These are phyloP conservation scores for Vanderwaltozyma verrucispora DNA, from an alignment of 805 yeast species.

Conservation along the genomic window DNA sequence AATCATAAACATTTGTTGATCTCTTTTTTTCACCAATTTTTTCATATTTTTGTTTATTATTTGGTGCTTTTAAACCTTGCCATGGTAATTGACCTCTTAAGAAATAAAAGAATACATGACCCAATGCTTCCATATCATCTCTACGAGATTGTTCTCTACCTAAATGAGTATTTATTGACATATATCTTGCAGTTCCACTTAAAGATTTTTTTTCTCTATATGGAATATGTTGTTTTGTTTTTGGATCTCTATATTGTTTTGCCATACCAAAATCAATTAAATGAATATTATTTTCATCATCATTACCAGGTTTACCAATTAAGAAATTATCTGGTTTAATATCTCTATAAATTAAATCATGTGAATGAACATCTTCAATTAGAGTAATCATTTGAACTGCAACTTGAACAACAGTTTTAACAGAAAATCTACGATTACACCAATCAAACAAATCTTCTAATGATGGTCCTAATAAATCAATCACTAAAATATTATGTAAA, in stretches of 20 bases:
- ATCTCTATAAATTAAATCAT: slow-evolving; percentile 88
- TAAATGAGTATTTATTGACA: slow-evolving; percentile 94
- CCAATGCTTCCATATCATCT: slow-evolving; percentile 93
- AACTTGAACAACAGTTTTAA: slow-evolving; percentile 85
- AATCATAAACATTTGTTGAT: slow-evolving; percentile 73
- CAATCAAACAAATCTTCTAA: slow-evolving; percentile 95
- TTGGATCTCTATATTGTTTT: slow-evolving; percentile 93
- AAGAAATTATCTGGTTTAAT: slow-evolving; percentile 96
- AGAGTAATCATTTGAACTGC: slow-evolving; percentile 90
- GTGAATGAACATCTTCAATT: slow-evolving; percentile 79
- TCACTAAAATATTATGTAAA: slow-evolving; percentile 86
- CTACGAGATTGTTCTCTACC: slow-evolving; percentile 96
- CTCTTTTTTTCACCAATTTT: slow-evolving; percentile 95
- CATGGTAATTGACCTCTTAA: slow-evolving; percentile 92
- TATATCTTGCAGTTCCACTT: slow-evolving; percentile 97
- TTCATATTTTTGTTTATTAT: slow-evolving; percentile 95
- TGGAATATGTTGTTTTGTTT: slow-evolving; percentile 91
- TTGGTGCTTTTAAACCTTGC: slow-evolving; percentile 98
- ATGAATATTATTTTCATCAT: slow-evolving; percentile 76
- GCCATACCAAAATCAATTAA: slow-evolving; percentile 99
- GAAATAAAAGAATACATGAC: slow-evolving; percentile 94
- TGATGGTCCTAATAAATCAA: slow-evolving; percentile 91
- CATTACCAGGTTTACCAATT: slow-evolving; percentile 79
- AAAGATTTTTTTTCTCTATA: slow-evolving; percentile 92
- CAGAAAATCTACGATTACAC: slow-evolving; percentile 86